Base-by-base conservation (phyloP, 257 asterid genomes). In the Eustoma russellianum region DNA sequence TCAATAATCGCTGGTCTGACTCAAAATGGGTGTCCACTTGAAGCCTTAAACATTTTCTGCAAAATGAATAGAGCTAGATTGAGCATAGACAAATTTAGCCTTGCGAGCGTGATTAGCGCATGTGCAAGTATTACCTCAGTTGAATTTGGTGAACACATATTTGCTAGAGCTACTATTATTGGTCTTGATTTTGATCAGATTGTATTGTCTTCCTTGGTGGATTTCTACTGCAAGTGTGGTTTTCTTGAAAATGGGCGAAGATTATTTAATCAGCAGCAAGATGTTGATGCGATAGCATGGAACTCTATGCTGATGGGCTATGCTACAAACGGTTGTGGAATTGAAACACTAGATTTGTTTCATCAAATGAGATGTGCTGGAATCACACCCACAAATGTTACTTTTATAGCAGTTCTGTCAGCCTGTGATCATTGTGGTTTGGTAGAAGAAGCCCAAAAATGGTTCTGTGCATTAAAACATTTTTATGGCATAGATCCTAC, bases 361-460 rank as follows among this genome's bases (percentile, higher is more conserved):
- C 60, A 55, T 49, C 83, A 80, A 59, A 84, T 87, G 98, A 77
- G 72, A 58, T 16, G 40, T 13, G 69, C 52, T 3, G 79, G 75
- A 38, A 61, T 87, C 33, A 35, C 13, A 14, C 96, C 98, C 2
- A 66, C 68, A 13, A 68, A 65, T 44, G 67, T 87, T 53, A 80
- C 98, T 47, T 87, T 87, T 67, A 82, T 81, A 19, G 94, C 88
- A 15, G 83, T 91, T 67, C 73, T 91, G 62, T 87, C 94, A 41
- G 97, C 98, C 50, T 91, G 97, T 50, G 79, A 82, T 77, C 97
- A 91, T 70, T 91, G 95, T 72, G 95, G 97, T 38, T 62, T 91
- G n/a, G 74, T 84, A 17, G 82, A 80, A 70, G 97, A 87, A 64
- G 95, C 97, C 8, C 71, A 66, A 62, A 74, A 74, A 5, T 79